phyloP scores from a whole-genome alignment of 2,329 filamentous ascomycete genomes.

The Lasiodiplodia citricola region DNA sequence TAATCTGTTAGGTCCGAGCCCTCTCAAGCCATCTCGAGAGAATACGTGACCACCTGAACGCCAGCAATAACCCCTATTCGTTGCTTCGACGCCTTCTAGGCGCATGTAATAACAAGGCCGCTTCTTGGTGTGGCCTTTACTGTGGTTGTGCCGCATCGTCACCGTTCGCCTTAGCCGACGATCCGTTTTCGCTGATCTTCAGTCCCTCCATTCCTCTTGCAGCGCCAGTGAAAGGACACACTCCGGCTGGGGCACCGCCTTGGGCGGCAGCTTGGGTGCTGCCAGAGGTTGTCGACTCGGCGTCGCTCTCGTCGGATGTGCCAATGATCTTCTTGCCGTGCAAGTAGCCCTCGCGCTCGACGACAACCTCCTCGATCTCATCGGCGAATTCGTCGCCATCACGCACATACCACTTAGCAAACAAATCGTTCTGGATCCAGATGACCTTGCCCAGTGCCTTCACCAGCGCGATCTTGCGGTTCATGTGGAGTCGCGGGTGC shows the following conservation, averaged over 20 bases:
- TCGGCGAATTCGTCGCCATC: slow-evolving; percentile 67
- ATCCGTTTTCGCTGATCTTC: background rate
- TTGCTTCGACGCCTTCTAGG: background rate
- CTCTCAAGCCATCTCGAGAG: background rate
- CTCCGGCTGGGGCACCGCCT: background rate
- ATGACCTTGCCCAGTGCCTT: slow-evolving; percentile 81
- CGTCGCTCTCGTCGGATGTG: slow-evolving; percentile 35
- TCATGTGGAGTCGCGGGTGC: slow-evolving; percentile 69
- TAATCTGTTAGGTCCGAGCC: background rate
- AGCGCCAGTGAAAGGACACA: slow-evolving; percentile 28
- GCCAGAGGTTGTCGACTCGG: slow-evolving; percentile 13
- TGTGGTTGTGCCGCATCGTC: slow-evolving; percentile 1
- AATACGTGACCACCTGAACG: background rate
- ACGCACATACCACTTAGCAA: slow-evolving; percentile 80
- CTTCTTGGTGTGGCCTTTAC: background rate
- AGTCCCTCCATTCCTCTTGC: slow-evolving; percentile 11
- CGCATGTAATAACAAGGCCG: background rate
- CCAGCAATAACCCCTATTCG: background rate
- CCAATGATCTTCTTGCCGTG: slow-evolving; percentile 42
- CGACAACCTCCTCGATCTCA: slow-evolving; percentile 45
- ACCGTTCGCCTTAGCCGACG: background rate
- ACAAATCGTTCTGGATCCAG: slow-evolving; percentile 87
- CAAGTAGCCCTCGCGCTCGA: slow-evolving; percentile 44
- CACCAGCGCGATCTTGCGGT: slow-evolving; percentile 73
- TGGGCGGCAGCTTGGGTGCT: slow-evolving; percentile 16